phyloP scores from a whole-genome alignment of 1,284 basidiomycete species.

The Phenoliferia sp. region DNA sequence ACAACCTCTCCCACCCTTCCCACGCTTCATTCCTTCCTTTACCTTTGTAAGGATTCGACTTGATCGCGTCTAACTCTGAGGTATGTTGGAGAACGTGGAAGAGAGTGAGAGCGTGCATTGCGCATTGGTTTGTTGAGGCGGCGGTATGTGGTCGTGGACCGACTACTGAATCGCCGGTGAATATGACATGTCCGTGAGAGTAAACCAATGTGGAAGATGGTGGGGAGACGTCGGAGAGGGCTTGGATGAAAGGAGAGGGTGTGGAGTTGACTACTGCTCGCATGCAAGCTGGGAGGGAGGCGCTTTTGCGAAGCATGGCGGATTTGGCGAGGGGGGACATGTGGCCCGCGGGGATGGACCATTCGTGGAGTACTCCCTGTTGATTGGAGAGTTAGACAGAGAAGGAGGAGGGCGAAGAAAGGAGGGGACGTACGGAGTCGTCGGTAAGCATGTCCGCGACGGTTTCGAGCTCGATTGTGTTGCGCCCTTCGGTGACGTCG shows the following conservation, averaged over 20 bases:
- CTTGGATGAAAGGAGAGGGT: not conserved
- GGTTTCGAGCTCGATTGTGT: not conserved
- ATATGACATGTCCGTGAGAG: not conserved
- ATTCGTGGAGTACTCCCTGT: not conserved
- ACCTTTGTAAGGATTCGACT: not conserved
- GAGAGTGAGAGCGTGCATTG: not conserved
- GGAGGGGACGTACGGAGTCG: not conserved
- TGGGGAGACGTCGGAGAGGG: not conserved
- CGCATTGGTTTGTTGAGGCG: not conserved
- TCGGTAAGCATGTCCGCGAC: not conserved
- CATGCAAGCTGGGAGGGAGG: not conserved
- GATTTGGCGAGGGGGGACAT: not conserved
- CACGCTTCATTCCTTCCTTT: not conserved
- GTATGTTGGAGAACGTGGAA: not conserved
- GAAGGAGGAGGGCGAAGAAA: not conserved
- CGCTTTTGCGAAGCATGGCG: not conserved
- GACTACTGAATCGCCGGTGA: not conserved
- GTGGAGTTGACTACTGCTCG: not conserved
- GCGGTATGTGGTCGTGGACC: not conserved
- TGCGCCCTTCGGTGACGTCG: not conserved
- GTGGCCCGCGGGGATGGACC: not conserved
- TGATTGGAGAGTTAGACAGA: not conserved
- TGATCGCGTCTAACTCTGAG: not conserved
- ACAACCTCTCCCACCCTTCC: not conserved
- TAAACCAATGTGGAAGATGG: not conserved